phyloP scores from a whole-genome alignment of 1,284 basidiomycete genomes.

The Sanguinoderma infundibulare region DNA sequence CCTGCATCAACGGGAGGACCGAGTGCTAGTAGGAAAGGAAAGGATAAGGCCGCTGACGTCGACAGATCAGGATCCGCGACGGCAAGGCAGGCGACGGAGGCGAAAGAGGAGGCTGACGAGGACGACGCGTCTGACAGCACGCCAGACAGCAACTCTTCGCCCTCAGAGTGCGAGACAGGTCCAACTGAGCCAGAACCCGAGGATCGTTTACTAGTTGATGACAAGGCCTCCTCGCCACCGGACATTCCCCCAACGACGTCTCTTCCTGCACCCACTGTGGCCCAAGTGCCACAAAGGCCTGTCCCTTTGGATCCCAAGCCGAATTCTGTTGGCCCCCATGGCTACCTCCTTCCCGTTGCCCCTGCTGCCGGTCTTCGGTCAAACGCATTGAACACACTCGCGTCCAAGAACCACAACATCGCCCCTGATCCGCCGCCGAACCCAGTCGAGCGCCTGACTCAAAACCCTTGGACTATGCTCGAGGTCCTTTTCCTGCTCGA shows the following conservation, averaged over 20 bases:
- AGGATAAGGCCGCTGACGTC: background rate
- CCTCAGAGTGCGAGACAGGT: constrained; percentile 19
- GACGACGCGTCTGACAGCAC: constrained; percentile 17
- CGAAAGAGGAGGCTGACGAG: background rate
- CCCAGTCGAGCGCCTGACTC: constrained; percentile 14
- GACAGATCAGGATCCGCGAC: background rate
- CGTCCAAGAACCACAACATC: constrained; percentile 12
- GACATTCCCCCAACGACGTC: background rate
- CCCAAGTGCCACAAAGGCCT: background rate
- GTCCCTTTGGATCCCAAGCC: background rate
- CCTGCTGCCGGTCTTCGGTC: background rate
- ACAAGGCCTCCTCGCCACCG: background rate
- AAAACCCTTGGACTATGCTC: constrained; percentile 25
- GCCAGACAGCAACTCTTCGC: constrained; percentile 12
- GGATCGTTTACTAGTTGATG: constrained; percentile 3
- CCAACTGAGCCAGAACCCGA: constrained; percentile 18
- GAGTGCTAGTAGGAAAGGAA: background rate
- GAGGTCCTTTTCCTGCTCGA: constrained; percentile 27
- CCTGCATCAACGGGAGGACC: background rate
- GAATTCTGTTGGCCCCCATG: background rate
- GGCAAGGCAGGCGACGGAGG: constrained; percentile 4
- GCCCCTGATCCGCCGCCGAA: constrained; percentile 18
- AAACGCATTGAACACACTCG: background rate
- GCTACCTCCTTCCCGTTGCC: background rate
- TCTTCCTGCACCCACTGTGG: background rate